These are phyloP conservation scores for Silene coronaria DNA, from an alignment of 179 eudicot genomes.

Conservation along the genomic window DNA sequence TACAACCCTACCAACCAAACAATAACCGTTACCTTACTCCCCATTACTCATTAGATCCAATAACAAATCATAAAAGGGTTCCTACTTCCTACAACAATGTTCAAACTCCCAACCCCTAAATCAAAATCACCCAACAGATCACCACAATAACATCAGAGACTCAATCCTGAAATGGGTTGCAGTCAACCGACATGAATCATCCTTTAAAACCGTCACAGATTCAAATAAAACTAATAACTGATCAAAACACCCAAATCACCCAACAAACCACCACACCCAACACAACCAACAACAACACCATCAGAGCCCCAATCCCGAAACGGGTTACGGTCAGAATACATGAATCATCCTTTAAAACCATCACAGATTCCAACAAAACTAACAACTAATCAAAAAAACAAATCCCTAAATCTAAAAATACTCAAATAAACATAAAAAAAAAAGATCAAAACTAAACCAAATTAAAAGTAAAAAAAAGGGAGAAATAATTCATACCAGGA, in stretches of 20 bases:
- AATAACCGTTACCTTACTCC: not conserved
- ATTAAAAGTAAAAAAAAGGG: not conserved
- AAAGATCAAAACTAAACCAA: not conserved
- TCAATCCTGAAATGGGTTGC: no score
- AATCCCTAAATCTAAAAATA: not conserved
- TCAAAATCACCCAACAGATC: not conserved
- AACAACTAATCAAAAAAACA: no score
- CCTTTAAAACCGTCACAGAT: no score
- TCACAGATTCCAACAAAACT: no score
- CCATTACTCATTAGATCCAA: not conserved
- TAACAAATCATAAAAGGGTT: not conserved
- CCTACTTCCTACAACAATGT: not conserved
- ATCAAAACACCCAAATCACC: no score
- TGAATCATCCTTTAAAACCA: no score
- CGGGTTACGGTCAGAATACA: no score
- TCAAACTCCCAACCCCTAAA: not conserved
- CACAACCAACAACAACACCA: not conserved
- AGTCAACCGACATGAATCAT: no score
- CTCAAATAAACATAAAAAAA: not conserved
- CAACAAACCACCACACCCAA: not conserved
- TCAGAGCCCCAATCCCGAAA: no score
- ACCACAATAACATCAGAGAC: not conserved
- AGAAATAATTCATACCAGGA: conserved; percentile 26
- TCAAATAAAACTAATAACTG: no score
- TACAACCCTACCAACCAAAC: not conserved